Evolutionary conservation across 106 monocot genomes (phyloP).

Genomic region (Vanilla planifolia): DNA sequence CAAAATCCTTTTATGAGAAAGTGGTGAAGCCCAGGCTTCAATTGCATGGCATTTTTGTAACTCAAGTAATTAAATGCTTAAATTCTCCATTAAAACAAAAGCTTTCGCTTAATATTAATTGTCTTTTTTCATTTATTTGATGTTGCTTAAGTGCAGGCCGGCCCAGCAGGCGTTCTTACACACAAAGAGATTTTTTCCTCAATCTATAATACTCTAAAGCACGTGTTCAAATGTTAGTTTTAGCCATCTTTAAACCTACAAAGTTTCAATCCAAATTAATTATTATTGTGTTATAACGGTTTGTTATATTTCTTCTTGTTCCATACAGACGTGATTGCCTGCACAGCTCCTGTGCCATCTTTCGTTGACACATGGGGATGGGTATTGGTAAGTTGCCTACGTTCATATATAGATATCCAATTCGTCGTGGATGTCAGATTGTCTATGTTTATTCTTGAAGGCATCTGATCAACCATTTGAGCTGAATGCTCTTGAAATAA

Average conservation of each 20-base stretch:
- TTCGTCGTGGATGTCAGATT: too few species aligned
- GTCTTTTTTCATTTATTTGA: neutral
- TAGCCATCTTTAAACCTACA: too few species aligned
- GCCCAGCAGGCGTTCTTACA: conserved; percentile 73
- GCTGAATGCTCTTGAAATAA: conserved; percentile 32
- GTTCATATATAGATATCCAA: neutral
- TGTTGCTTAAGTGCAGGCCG: conserved; percentile 53
- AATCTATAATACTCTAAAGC: conserved; percentile 66
- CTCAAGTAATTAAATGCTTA: conserved; percentile 31
- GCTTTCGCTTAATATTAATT: neutral
- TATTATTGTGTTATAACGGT: too few species aligned
- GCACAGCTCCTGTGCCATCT: conserved; percentile 80
- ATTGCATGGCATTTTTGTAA: conserved; percentile 55
- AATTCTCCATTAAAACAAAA: too few species aligned
- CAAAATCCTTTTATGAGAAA: conserved; percentile 70
- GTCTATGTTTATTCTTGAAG: conserved; percentile 10
- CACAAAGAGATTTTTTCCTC: conserved; percentile 82
- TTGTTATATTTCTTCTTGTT: neutral
- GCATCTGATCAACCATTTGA: conserved; percentile 61
- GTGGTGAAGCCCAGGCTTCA: conserved; percentile 62
- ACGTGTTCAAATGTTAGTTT: conserved; percentile 69
- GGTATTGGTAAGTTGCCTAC: conserved; percentile 51
- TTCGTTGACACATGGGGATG: conserved; percentile 83
- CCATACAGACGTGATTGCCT: conserved; percentile 58
- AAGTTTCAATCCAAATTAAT: too few species aligned